Conservation (phyloP, 768 basidiomycete genomes). For the Lenzites betulinus region DNA sequence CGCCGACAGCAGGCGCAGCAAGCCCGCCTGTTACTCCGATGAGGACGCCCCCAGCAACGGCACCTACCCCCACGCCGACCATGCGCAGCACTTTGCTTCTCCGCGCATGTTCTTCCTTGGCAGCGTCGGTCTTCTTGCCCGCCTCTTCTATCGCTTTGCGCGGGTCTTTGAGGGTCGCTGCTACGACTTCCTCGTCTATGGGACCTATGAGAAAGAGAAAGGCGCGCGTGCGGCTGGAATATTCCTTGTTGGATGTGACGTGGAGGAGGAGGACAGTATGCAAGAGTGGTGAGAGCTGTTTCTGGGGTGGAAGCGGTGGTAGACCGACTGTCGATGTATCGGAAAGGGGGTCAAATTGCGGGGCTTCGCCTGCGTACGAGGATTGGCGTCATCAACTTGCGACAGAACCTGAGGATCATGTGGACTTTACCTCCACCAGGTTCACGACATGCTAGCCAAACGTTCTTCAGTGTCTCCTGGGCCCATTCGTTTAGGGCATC, state of each 20-base stretch:
- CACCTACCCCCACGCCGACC: slow-evolving; percentile 52
- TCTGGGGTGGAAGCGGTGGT: slow-evolving; percentile 38
- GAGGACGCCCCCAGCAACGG: slow-evolving; percentile 55
- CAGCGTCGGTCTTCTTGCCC: slow-evolving; percentile 42
- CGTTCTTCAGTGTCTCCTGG: slow-evolving; percentile 42
- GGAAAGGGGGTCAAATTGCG: slow-evolving; percentile 42
- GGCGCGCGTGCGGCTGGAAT: slow-evolving; percentile 51
- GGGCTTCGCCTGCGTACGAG: slow-evolving; percentile 40
- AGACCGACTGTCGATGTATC: slow-evolving; percentile 50
- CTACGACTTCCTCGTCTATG: slow-evolving; percentile 47
- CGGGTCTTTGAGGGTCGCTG: slow-evolving; percentile 51
- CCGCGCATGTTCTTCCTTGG: slow-evolving; percentile 45
- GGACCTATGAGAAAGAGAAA: slow-evolving; percentile 44
- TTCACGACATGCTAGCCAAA: slow-evolving; percentile 48
- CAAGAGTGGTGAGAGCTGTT: slow-evolving; percentile 45
- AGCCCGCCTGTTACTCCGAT: slow-evolving; percentile 61
- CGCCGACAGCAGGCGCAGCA: slow-evolving; percentile 60
- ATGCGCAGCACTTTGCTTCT: slow-evolving; percentile 43
- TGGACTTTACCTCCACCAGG: slow-evolving; percentile 39
- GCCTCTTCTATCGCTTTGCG: slow-evolving; percentile 45
- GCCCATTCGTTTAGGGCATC: slow-evolving; percentile 47
- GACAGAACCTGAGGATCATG: background rate
- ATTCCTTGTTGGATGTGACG: slow-evolving; percentile 48
- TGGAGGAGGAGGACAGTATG: slow-evolving; percentile 54
- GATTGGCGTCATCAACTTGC: background rate